A percentile compares a stretch with the other conserved stretches of the same genome.
These are phyloP conservation scores for Naumovozyma castellii DNA, from an alignment of 805 yeast genomes.

Conservation along the genomic window DNA sequence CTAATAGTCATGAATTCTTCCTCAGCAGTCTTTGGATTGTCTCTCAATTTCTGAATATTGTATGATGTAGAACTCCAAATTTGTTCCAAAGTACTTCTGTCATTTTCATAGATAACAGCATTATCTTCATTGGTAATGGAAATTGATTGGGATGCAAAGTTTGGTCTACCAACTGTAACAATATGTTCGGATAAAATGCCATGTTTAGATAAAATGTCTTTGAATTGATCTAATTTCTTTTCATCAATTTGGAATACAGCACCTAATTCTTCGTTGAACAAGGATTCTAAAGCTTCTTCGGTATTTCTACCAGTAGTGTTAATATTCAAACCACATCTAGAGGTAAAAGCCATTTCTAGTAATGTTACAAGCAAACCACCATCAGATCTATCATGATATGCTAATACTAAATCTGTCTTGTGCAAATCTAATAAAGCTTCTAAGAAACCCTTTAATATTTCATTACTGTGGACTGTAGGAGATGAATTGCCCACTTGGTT, in stretches of 20 bases:
- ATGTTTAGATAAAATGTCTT: slow-evolving; percentile 41
- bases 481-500: slow-evolving; percentile 72
- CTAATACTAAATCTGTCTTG: slow-evolving; percentile 52
- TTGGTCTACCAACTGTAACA: slow-evolving; percentile 61
- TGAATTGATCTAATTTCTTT: slow-evolving; percentile 46
- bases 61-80: slow-evolving; percentile 84
- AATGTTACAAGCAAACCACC: slow-evolving; percentile 87
- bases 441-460: slow-evolving; percentile 58
- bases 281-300: slow-evolving; percentile 41
- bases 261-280: slow-evolving; percentile 92
- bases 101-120: slow-evolving; percentile 35
- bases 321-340: slow-evolving; percentile 73
- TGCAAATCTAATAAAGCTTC: slow-evolving; percentile 66
- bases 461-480: slow-evolving; percentile 72
- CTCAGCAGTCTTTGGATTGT: slow-evolving; percentile 82
- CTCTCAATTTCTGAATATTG: slow-evolving; percentile 83
- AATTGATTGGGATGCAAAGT: slow-evolving; percentile 42
- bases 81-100: slow-evolving; percentile 68
- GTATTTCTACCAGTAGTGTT: slow-evolving; percentile 31
- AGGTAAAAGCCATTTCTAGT: slow-evolving; percentile 95
- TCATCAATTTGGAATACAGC: slow-evolving; percentile 81
- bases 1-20: slow-evolving; percentile 69
- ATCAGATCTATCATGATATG: slow-evolving; percentile 94
- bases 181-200: slow-evolving; percentile 51
- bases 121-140: slow-evolving; percentile 36